Conservation (phyloP, 805 yeast genomes). For the Nakazawaea holstii region DNA sequence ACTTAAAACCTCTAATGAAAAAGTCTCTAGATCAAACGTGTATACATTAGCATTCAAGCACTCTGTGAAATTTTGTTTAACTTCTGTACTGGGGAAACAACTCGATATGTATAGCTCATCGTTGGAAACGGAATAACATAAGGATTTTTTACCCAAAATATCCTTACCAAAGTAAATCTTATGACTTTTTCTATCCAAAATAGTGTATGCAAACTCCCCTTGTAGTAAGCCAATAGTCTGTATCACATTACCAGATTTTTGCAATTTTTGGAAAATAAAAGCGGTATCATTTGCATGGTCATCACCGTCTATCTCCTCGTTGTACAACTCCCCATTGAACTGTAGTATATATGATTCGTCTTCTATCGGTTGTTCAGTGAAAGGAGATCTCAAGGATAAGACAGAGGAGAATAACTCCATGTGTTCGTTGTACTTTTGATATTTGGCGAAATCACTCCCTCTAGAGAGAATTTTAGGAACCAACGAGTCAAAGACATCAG, state of each 20-base stretch:
- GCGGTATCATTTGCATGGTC: slow-evolving; percentile 54
- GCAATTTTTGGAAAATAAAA: slow-evolving; percentile 38
- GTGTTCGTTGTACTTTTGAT: slow-evolving; percentile 16
- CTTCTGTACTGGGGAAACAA: slow-evolving; percentile 30
- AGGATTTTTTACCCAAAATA: slow-evolving; percentile 71
- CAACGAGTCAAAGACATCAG: slow-evolving; percentile 26
- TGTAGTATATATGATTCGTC: slow-evolving; percentile 43
- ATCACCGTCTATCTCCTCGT: slow-evolving; percentile 37
- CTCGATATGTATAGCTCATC: slow-evolving; percentile 42
- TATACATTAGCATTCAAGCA: slow-evolving; percentile 52
- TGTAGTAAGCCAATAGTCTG: slow-evolving; percentile 38
- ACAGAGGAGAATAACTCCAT: slow-evolving; percentile 61
- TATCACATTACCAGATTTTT: slow-evolving; percentile 29
- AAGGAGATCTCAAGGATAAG: slow-evolving; percentile 73
- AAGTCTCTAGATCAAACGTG: slow-evolving; percentile 27
- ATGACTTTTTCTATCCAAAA: slow-evolving; percentile 36
- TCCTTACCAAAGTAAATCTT: slow-evolving; percentile 79
- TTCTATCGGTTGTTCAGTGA: slow-evolving; percentile 65
- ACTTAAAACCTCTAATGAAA: slow-evolving; percentile 15
- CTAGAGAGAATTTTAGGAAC: slow-evolving; percentile 45
- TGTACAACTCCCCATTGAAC: slow-evolving; percentile 90
- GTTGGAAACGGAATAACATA: slow-evolving; percentile 37
- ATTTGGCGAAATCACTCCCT: slow-evolving; percentile 56
- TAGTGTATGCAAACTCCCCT: slow-evolving; percentile 81
- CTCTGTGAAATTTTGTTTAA: slow-evolving; percentile 35